Evolutionary conservation across 768 basidiomycete species (phyloP), one percentile per base, ranked within the genome.

Genomic region (Leccinum aurantiacum): DNA sequence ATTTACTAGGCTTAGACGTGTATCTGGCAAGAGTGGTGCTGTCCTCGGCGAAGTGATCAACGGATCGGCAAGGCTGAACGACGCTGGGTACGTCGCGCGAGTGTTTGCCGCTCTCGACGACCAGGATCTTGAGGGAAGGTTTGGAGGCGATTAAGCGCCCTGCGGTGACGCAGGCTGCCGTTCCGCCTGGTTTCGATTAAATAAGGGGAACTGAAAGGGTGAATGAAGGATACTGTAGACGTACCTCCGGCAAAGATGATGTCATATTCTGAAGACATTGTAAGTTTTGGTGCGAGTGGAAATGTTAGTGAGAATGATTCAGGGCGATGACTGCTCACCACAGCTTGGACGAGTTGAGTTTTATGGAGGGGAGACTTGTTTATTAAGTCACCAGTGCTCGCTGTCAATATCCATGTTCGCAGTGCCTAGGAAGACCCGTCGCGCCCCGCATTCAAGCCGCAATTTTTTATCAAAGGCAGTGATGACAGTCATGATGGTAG

Each of bases 1-100:
- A 81, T 0, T 75, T 71, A 62, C 80, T 81, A 4, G 78, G 76
- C 24, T 73, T 71, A 9, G 62, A 66, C 6, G 54, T 52, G 58
- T 86, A 75, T 59, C 76, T 74, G 2, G 77, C 77, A 57, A 87
- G 73, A 0, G 80, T 80, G 27, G 76, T 77, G 41, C 74, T 74
- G 4, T 65, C 72, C 3, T 75, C 73, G 0, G 66, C 58, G 0
- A 48, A 19, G 5, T 46, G 5, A 46, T 19, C 44, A 19, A 46
- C n/a, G 10, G 11, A 5, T 46, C 44, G 4, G 19, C 44, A 46
- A 19, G 44, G 44, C 5, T 46, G 44, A 11, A 46, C 44, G n/a
- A 46, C 44, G 5, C 44, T 46, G 19, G 44, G 44, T 11, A 46
- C 44, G 5, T 46, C 44, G n/a, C 44, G 44, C 17, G 44, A 46